phyloP scores from a whole-genome alignment of 306 rosid genomes.

The Malus domestica region ASM211411v1 NC_041803.1:18648501-18649000 shows the following conservation, averaged over 20 bases:
- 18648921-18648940: neutral
- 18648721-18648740: neutral
- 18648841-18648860: neutral
- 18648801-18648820: neutral
- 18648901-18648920: too few relatives aligned
- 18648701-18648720: neutral
- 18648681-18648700: neutral
- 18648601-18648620: neutral
- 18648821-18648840: neutral
- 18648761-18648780: neutral
- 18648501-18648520: neutral
- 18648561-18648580: neutral
- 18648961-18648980: neutral
- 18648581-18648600: conserved; percentile 2
- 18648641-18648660: too few relatives aligned
- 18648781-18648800: neutral
- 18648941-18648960: neutral
- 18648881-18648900: too few relatives aligned
- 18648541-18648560: neutral
- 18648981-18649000: neutral
- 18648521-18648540: conserved; percentile 4
- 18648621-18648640: too few relatives aligned
- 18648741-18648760: neutral
- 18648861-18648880: too few relatives aligned
- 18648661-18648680: neutral